Conservation (phyloP, 805 yeast genomes). For the Kazachstania kunashirensis region DNA sequence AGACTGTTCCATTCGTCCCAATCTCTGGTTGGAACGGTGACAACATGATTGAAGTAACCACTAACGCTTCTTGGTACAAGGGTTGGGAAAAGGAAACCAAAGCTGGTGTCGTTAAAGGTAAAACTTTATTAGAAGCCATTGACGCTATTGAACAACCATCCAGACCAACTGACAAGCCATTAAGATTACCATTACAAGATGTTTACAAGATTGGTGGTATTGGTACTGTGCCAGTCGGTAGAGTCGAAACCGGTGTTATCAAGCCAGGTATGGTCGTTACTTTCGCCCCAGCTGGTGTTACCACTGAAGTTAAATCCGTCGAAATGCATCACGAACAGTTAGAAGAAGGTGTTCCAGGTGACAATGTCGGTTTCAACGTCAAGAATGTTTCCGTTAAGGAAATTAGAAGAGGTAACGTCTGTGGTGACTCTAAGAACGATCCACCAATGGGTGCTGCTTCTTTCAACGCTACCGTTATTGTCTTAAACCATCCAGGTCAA, state of each 20-base stretch:
- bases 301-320: slow-evolving; percentile 84
- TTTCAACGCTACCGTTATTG: slow-evolving; percentile 78
- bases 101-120: slow-evolving; percentile 62
- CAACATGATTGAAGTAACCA: slow-evolving; percentile 78
- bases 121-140: slow-evolving; percentile 77
- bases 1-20: slow-evolving; percentile 80
- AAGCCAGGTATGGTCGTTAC: slow-evolving; percentile 86
- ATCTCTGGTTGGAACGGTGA: slow-evolving; percentile 91
- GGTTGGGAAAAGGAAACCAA: slow-evolving; percentile 76
- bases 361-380: slow-evolving; percentile 84
- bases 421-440: slow-evolving; percentile 85
- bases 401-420: slow-evolving; percentile 86
- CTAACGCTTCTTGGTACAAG: slow-evolving; percentile 84
- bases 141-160: slow-evolving; percentile 72
- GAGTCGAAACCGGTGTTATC: slow-evolving; percentile 88
- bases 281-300: slow-evolving; percentile 85
- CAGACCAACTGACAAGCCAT: slow-evolving; percentile 80
- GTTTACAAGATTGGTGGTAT: slow-evolving; percentile 90
- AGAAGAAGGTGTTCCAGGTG: slow-evolving; percentile 79
- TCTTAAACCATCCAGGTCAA: slow-evolving; percentile 90
- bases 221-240: slow-evolving; percentile 88
- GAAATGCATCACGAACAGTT: slow-evolving; percentile 82
- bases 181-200: slow-evolving; percentile 84
- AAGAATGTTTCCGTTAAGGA: slow-evolving; percentile 86
- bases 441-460: slow-evolving; percentile 74